Evolutionary conservation across 208 protist species (phyloP).

Genomic region (Trypanosomatidae sp.): DNA sequence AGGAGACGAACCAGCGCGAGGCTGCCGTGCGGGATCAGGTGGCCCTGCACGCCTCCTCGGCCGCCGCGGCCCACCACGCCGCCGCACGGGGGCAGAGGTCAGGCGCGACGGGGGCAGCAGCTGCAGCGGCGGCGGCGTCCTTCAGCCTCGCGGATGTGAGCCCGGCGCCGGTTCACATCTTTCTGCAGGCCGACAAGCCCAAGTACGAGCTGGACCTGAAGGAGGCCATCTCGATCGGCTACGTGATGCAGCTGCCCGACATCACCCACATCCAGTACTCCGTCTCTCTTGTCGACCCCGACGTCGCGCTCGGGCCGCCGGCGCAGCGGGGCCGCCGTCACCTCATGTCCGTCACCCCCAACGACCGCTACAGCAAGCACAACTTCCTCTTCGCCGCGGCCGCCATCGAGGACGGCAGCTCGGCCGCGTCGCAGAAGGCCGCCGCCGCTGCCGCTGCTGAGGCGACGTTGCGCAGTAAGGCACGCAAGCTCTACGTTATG

Average conservation of each 20-base stretch:
- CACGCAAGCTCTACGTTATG: slow-evolving; percentile 64
- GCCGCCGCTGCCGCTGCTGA: slow-evolving; percentile 16
- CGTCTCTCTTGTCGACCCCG: slow-evolving; percentile 78
- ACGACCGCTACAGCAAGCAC: slow-evolving; percentile 66
- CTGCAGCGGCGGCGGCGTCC: not conserved
- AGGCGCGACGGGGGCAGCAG: too few relatives aligned
- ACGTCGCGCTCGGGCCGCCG: slow-evolving; percentile 73
- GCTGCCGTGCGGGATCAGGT: slow-evolving; percentile 25
- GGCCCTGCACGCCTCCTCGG: slow-evolving; percentile 1
- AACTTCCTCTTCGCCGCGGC: slow-evolving; percentile 84
- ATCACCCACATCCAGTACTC: slow-evolving; percentile 69
- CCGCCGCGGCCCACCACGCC: not conserved
- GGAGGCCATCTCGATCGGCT: slow-evolving; percentile 75
- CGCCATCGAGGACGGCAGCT: slow-evolving; percentile 43
- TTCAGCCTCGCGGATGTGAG: not conserved
- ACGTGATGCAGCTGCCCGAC: slow-evolving; percentile 77
- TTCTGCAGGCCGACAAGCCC: slow-evolving; percentile 56
- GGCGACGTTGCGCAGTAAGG: slow-evolving; percentile 37
- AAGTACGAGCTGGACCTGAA: slow-evolving; percentile 63
- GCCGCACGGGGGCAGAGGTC: too few relatives aligned
- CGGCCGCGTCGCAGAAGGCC: slow-evolving; percentile 33
- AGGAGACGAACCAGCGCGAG: slow-evolving; percentile 33
- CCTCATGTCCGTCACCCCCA: slow-evolving; percentile 75
- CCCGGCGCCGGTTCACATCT: slow-evolving; percentile 73
- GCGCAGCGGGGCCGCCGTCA: slow-evolving; percentile 60